These are phyloP conservation scores for Hsuehochloa calcarea DNA, from an alignment of 176 grass and related monocot species.

Conservation along the genomic window DNA sequence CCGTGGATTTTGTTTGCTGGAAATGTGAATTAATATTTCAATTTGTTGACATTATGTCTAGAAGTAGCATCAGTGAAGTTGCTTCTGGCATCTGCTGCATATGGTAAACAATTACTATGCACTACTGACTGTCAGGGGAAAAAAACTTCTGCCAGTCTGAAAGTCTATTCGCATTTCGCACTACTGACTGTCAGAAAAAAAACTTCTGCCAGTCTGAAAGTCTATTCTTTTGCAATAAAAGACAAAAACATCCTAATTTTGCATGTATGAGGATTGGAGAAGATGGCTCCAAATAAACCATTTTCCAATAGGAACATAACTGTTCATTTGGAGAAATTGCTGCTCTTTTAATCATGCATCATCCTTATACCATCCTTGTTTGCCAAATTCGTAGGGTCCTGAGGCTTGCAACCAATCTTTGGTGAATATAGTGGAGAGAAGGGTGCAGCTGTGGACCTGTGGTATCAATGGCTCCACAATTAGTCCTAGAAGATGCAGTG, in stretches of 20 bases:
- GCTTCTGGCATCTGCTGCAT: background rate
- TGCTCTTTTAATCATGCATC: background rate
- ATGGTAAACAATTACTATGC: background rate
- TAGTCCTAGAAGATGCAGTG: background rate
- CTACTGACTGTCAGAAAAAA: background rate
- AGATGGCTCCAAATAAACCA: background rate
- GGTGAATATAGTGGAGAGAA: background rate
- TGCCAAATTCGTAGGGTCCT: background rate
- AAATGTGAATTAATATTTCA: background rate
- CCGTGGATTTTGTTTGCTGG: background rate
- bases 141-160: background rate
- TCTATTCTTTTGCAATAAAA: background rate
- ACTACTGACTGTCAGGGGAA: background rate
- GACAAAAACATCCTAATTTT: background rate
- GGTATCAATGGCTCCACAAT: background rate
- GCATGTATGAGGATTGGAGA: background rate
- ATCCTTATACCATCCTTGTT: background rate
- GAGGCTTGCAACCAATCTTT: background rate
- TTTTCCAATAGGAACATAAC: background rate
- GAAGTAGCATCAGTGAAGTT: background rate
- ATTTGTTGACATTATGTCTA: background rate
- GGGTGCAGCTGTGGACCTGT: background rate
- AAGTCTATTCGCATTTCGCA: too few relatives aligned
- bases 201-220: background rate
- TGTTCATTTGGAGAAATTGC: background rate